Percentiles rank a stretch among this genome's conserved stretches.
Evolutionary conservation across 2,329 filamentous ascomycete genomes (phyloP).

Genomic region (Aspergillus oerlinghausenensis): DNA sequence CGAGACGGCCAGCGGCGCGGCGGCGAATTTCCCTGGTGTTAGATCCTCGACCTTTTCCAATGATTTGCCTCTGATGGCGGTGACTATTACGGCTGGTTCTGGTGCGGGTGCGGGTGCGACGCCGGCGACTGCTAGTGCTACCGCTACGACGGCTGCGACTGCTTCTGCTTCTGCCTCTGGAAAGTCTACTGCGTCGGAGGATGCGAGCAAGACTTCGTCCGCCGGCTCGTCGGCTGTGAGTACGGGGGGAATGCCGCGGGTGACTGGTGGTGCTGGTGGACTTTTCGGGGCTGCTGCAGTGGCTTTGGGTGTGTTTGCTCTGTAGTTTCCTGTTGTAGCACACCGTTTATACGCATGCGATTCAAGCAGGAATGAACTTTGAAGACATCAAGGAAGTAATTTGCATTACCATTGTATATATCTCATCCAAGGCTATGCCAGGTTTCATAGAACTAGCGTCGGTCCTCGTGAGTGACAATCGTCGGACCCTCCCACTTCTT

Average conservation of each 20-base stretch:
- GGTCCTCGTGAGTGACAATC: background rate
- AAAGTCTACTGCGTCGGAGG: background rate
- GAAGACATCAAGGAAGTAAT: too few species aligned
- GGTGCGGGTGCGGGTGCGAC: conserved; percentile 7
- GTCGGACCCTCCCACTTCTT: conserved; percentile 21
- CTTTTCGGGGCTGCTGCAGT: conserved; percentile 7
- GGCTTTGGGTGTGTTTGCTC: background rate
- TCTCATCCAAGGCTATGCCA: too few species aligned
- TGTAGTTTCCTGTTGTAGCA: background rate
- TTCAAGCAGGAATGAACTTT: background rate
- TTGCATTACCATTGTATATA: too few species aligned
- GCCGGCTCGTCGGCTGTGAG: background rate
- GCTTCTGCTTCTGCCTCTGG: background rate
- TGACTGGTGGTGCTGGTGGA: background rate
- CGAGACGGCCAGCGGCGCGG: conserved; percentile 8
- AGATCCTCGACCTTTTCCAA: conserved; percentile 6
- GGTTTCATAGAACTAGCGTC: too few species aligned
- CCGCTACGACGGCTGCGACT: conserved; percentile 1
- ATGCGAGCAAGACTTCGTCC: background rate
- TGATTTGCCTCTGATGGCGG: conserved; percentile 12
- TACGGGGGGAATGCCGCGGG: conserved; percentile 4
- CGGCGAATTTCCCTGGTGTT: conserved; percentile 12
- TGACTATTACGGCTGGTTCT: conserved; percentile 19
- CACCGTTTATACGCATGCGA: background rate
- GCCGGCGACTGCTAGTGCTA: conserved; percentile 1